phyloP scores from a whole-genome alignment of 2,329 filamentous ascomycete genomes.

The Periconia sp. region DNA sequence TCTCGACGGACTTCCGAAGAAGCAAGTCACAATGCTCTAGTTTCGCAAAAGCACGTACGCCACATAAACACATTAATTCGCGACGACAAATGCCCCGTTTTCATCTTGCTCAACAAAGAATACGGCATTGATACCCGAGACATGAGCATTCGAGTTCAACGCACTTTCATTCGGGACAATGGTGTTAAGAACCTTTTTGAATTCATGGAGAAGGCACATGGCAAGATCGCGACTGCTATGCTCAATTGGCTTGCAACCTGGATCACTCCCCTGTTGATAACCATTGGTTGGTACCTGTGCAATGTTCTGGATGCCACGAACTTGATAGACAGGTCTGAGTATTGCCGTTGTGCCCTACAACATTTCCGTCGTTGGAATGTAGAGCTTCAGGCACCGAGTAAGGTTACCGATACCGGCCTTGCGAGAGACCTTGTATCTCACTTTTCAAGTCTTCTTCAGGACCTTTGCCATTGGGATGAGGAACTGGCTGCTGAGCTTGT shows the following conservation, averaged over 20 bases:
- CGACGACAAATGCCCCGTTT: constrained; percentile 27
- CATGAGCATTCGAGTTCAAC: constrained; percentile 26
- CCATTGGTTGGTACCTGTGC: constrained; percentile 30
- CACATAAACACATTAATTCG: constrained; percentile 31
- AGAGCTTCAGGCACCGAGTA: constrained; percentile 35
- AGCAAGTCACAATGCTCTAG: constrained; percentile 20
- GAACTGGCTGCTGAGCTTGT: constrained; percentile 30
- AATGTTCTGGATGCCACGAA: constrained; percentile 11
- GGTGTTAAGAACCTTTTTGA: constrained; percentile 33
- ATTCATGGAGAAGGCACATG: constrained; percentile 27
- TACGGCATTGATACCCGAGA: constrained; percentile 26
- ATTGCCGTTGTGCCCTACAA: constrained; percentile 23
- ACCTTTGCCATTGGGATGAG: constrained; percentile 36
- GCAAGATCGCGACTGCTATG: constrained; percentile 18
- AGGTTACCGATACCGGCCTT: constrained; percentile 29
- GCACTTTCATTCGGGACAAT: constrained; percentile 29
- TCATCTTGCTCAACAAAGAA: constrained; percentile 35
- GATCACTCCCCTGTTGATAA: constrained; percentile 23
- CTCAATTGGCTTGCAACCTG: constrained; percentile 26
- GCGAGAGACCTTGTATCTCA: constrained; percentile 32
- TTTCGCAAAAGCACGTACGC: constrained; percentile 38
- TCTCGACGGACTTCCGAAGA: constrained; percentile 21
- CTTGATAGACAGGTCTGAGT: constrained; percentile 24
- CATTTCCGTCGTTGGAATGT: constrained; percentile 36
- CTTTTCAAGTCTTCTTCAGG: constrained; percentile 27